These are phyloP conservation scores for Aureobasidium pullulans DNA, from an alignment of 2,329 filamentous ascomycete species.

Conservation along the genomic window DNA sequence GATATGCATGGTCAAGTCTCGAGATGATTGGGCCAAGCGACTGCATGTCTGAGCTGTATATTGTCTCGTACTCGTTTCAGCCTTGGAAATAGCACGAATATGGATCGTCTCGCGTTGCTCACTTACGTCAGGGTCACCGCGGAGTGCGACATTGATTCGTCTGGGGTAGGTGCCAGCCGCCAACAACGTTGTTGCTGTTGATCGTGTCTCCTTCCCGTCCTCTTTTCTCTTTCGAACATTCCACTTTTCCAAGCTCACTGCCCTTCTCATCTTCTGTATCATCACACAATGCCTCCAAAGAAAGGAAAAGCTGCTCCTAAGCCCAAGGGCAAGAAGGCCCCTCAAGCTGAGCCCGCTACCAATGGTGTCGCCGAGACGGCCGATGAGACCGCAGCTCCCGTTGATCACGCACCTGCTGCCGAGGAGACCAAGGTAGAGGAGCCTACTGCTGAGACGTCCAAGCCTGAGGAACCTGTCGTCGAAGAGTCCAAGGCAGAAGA, in stretches of 20 bases:
- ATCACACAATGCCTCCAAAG: constrained; percentile 17
- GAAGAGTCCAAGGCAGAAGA: not conserved
- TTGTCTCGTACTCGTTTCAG: not conserved
- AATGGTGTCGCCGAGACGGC: not conserved
- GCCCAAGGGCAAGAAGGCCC: constrained; percentile 7
- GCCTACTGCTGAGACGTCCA: not conserved
- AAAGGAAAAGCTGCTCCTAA: constrained; percentile 13
- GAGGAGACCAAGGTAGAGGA: constrained; percentile 1
- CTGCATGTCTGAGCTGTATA: not conserved
- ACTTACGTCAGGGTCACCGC: constrained; percentile 3
- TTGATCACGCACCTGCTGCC: not conserved
- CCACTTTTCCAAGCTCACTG: not conserved
- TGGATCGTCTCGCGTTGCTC: not conserved
- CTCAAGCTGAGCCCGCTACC: not conserved
- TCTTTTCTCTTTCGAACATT: not conserved
- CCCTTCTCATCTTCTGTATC: not conserved
- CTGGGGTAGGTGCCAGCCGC: constrained; percentile 11
- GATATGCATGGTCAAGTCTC: not conserved
- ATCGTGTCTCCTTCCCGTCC: not conserved
- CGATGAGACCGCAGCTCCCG: not conserved
- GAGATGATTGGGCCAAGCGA: not conserved
- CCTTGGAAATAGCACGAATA: not conserved
- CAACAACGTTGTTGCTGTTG: constrained; percentile 1
- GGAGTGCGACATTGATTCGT: constrained; percentile 5
- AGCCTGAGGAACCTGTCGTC: not conserved